Percentiles rank a stretch among this genome's conserved stretches.
phyloP scores from a whole-genome alignment of 441 rosid genomes.

The Pelargonium myrrhifolium region DNA sequence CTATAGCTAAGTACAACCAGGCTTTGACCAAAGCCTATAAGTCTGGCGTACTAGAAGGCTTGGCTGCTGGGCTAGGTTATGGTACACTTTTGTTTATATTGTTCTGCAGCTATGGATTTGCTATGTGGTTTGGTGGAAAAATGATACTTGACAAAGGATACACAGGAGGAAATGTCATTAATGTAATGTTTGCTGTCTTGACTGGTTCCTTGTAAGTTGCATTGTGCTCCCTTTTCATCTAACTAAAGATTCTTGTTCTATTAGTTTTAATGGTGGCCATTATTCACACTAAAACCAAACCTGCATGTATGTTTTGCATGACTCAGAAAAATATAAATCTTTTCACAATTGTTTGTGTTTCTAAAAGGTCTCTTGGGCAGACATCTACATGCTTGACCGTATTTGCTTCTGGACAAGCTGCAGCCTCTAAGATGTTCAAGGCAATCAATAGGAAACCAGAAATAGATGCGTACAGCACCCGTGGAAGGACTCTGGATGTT shows the following conservation, averaged over 20 bases:
- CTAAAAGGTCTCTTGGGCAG: conserved; percentile 57
- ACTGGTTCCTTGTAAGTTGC: conserved; percentile 55
- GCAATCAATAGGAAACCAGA: conserved; percentile 47
- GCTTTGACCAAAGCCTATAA: conserved; percentile 52
- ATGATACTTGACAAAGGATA: conserved; percentile 46
- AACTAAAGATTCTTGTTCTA: not conserved
- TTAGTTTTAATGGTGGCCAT: not conserved
- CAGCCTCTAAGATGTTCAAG: conserved; percentile 74
- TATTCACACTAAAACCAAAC: conserved; percentile 16
- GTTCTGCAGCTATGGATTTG: conserved; percentile 46
- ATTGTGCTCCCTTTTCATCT: conserved; percentile 1
- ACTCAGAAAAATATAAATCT: not conserved
- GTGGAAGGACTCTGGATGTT: conserved; percentile 41
- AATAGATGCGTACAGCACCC: conserved; percentile 52
- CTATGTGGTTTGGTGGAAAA: conserved; percentile 51
- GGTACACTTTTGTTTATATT: conserved; percentile 36
- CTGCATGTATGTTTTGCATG: conserved; percentile 29
- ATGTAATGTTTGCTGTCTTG: conserved; percentile 44
- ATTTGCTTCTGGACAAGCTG: conserved; percentile 67
- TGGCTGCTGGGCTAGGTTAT: conserved; percentile 51
- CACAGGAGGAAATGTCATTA: conserved; percentile 58
- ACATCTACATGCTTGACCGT: conserved; percentile 52
- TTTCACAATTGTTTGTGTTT: conserved; percentile 2
- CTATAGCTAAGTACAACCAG: conserved; percentile 42
- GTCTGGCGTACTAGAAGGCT: conserved; percentile 47